phyloP scores from a whole-genome alignment of 257 asterid species.

The Buddleja alternifolia region DNA sequence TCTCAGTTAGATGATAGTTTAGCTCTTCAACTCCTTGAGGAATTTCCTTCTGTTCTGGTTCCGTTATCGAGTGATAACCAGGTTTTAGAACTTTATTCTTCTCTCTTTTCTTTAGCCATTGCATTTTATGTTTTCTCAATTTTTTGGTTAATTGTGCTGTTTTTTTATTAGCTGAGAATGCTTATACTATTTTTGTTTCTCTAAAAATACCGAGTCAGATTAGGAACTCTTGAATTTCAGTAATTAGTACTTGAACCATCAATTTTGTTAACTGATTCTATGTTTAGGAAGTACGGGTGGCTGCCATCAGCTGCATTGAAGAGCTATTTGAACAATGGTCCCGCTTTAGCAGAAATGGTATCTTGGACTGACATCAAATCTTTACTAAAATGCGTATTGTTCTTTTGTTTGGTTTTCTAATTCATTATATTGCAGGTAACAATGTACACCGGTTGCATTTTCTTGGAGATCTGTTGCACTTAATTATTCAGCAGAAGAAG shows the following conservation, averaged over 20 bases:
- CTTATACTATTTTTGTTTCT: neutral
- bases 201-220: neutral
- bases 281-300: constrained; percentile 61
- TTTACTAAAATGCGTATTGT: neutral
- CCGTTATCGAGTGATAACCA: constrained; percentile 75
- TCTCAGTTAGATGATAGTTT: constrained; percentile 56
- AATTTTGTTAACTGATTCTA: constrained; percentile 17
- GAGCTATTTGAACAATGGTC: constrained; percentile 55
- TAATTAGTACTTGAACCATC: neutral
- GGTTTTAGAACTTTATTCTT: constrained; percentile 46
- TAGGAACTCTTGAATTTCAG: neutral
- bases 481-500: constrained; percentile 73
- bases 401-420: constrained; percentile 28
- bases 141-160: neutral
- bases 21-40: constrained; percentile 49
- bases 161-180: constrained; percentile 7
- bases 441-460: constrained; percentile 45
- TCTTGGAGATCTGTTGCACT: constrained; percentile 69
- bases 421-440: constrained; percentile 53
- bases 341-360: constrained; percentile 57
- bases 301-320: constrained; percentile 78
- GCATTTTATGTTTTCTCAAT: neutral
- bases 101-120: neutral
- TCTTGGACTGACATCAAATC: constrained; percentile 1
- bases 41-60: constrained; percentile 76